phyloP scores from a whole-genome alignment of 768 basidiomycete species.

The Hirschioporus abietinus region DNA sequence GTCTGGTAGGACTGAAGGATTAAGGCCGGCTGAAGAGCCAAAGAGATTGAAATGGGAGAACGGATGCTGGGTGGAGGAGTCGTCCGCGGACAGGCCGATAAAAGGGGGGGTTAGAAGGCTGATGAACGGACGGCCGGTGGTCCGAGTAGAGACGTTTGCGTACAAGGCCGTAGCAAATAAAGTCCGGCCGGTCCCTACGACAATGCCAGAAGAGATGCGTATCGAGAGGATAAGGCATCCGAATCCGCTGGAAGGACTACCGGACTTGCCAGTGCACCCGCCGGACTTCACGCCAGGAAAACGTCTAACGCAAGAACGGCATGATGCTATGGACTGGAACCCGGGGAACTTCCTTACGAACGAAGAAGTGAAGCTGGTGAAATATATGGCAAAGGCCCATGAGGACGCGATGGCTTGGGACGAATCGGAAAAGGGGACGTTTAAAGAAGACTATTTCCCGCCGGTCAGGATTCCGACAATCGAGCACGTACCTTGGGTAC shows the following conservation, averaged over 20 bases:
- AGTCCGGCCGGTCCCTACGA: conserved; percentile 15
- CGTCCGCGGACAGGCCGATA: too few relatives aligned
- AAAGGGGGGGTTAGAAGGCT: not conserved
- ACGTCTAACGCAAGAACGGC: conserved; percentile 16
- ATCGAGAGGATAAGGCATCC: conserved; percentile 14
- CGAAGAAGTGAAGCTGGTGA: conserved; percentile 26
- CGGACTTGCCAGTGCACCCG: conserved; percentile 10
- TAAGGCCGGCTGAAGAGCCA: too few relatives aligned
- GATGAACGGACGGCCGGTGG: too few relatives aligned
- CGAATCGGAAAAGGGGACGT: conserved; percentile 29
- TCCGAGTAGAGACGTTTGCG: conserved; percentile 9
- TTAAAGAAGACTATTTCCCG: conserved; percentile 25
- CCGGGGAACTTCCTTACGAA: conserved; percentile 25
- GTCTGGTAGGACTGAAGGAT: too few relatives aligned
- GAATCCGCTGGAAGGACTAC: conserved; percentile 15
- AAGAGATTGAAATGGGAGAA: too few relatives aligned
- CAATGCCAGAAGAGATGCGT: conserved; percentile 17
- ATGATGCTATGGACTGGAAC: conserved; percentile 11
- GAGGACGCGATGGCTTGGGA: conserved; percentile 35
- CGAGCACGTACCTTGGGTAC: conserved; percentile 21
- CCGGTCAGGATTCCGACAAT: conserved; percentile 29
- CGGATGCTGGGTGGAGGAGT: too few relatives aligned
- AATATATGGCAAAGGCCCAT: conserved; percentile 28
- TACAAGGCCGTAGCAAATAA: conserved; percentile 21
- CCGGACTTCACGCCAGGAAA: conserved; percentile 10